Evolutionary conservation across 768 basidiomycete genomes (phyloP), one percentile per base, ranked within the genome.

Genomic region (Tricholoma terreum): DNA sequence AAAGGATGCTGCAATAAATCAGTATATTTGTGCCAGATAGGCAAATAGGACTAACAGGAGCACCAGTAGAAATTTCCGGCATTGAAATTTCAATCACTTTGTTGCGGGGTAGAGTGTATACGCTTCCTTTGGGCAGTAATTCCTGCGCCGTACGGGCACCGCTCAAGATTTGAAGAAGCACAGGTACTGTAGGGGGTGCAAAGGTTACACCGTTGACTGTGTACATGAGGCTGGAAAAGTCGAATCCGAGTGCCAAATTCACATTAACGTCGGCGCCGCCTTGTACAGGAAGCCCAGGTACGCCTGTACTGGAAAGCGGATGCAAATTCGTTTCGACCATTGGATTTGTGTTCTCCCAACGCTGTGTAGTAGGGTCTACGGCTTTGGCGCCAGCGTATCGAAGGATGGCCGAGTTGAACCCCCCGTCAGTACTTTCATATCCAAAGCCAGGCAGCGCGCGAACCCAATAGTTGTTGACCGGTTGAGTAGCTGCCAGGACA

Each of bases 361-460:
- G 57, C 3, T 48, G 57, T 0, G 70, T 70, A 1, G 63, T 68
- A 0, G 82, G 82, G 17, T 61, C 59, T 1, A 12, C 22, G 24
- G 24, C 24, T 27, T 27, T n/a, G 40, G 40, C 40, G 6, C 40
- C 40, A 17, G n/a, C 40, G 36, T 84, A 84, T 15, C 78, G 74
- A 9, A 84, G 65, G 42, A 83, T 81, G 2, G 81, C 84, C 11
- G 77, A 80, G 63, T 81, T 84, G 46, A 79, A 60, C 21, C 81
- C 81, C 4, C 11, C 17, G 0, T 30, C 43, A 45, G 71, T 71
- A 10, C 61, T 65, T 24, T 66, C 54, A 2, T 66, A 58, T 11
- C 54, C 30, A 3, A 50, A 54, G 49, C 46, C 69, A 3, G 74
- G 71, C 12, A 65, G 38, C 9, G 64, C 60, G 33, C 63, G 69